Evolutionary conservation across 106 monocot genomes (phyloP), one percentile per base, ranked within the genome.

Genomic region (Agapanthus africanus): DNA sequence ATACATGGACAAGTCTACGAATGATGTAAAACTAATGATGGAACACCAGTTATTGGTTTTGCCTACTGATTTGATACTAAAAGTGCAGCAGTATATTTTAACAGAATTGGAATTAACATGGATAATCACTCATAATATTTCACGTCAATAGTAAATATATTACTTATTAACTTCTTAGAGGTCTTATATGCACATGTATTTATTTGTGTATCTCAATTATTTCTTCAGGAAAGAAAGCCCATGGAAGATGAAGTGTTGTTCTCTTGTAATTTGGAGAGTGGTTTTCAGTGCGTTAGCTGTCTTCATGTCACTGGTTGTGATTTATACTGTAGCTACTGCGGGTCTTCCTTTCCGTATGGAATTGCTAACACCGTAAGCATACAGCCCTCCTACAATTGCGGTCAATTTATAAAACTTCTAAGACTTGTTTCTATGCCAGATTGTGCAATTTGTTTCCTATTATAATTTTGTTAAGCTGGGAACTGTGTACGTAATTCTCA

Each of bases 281-380:
- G 21, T 81, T 60, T 87, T 87, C 74, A 80, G 75, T 21, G 11
- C 70, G 21, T 62, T 88, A 73, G 88, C 81, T 42, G 13, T 76
- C 37, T 32, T 88, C 18, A 66, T 84, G 72, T 61, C 47, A 9
- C 70, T 60, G 7, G 39, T 76, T 52, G 46, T 88, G 35, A 35
- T 63, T 46, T 88, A 81, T 76, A 88, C 88, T 50, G 6, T 73
- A 27, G 54, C 74, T 34, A 88, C 78, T 44, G 88, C 84, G 79
- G 88, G 88, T 25, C 66, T 57, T 68, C 88, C 88, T 73, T 88
- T 88, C 37, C 77, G 88, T 56, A 79, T 19, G 68, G 88, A 88
- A 39, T 66, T 88, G 22, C 74, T 88, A 59, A 88, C 84, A 49
- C 84, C 88, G 88, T 88, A 84, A 84, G 88, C 66, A 34, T 73